Percentiles rank a stretch among this genome's conserved stretches.
Evolutionary conservation across 257 asterid genomes (phyloP).

Genomic region (Solanum rostratum): DNA sequence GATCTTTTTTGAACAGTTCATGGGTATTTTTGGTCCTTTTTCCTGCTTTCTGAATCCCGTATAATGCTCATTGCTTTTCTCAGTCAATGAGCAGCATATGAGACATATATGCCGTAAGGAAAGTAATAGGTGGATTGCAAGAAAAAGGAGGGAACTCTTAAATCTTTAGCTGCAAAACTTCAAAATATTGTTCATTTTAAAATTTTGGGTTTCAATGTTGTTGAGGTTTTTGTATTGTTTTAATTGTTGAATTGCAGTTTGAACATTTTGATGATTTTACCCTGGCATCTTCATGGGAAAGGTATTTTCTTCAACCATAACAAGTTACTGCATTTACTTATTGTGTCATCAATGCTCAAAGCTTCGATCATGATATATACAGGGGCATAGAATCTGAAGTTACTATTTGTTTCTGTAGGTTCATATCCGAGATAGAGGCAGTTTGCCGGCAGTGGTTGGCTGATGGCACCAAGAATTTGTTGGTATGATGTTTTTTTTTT

Average conservation of each 20-base stretch:
- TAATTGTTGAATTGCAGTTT: slow-evolving; percentile 36
- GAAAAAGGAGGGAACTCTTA: not conserved
- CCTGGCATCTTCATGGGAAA: slow-evolving; percentile 89
- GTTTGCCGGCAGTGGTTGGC: slow-evolving; percentile 86
- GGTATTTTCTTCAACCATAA: slow-evolving; percentile 18
- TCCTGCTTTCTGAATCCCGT: not conserved
- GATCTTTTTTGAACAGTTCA: not conserved
- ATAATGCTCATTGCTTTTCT: not conserved
- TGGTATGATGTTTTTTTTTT: slow-evolving; percentile 37
- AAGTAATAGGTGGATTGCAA: not conserved
- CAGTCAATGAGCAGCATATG: not conserved
- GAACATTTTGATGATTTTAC: slow-evolving; percentile 89
- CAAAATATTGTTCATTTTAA: not conserved
- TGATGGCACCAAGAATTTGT: slow-evolving; percentile 62
- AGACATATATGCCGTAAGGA: not conserved
- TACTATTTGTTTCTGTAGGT: slow-evolving; percentile 25
- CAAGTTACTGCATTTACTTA: not conserved
- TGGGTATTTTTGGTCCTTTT: not conserved
- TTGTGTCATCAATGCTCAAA: not conserved
- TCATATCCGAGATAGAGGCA: slow-evolving; percentile 88
- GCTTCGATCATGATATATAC: not conserved
- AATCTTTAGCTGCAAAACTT: not conserved
- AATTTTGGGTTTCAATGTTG: not conserved
- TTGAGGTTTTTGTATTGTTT: not conserved
- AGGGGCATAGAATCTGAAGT: not conserved